Evolutionary conservation across 352 stramenopile genomes (phyloP), one percentile per base, ranked within the genome.

Genomic region (Lagenidium giganteum): DNA sequence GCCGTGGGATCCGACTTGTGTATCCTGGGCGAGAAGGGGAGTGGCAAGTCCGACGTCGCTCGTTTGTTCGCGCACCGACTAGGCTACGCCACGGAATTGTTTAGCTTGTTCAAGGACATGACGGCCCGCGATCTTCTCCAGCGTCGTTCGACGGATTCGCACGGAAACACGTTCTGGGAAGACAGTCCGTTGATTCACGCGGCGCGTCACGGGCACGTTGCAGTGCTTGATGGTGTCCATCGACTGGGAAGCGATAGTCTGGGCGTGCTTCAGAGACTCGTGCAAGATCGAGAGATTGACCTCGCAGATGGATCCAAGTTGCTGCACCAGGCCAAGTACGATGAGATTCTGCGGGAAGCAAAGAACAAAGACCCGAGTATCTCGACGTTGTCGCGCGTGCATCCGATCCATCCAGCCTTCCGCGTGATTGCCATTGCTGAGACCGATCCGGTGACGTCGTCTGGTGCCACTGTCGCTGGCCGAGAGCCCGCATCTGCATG

Each of bases 101-200:
- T 98, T 40, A 90, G 74, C 44, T 51, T 98, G 7, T 96, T 96
- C 52, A 86, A 91, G 43, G 95, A 98, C 47, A 95, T 98, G 74
- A 96, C 83, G 5, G 67, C 80, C 3, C 72, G 93, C 20, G 93
- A 98, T 75, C 75, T 98, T 7, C 64, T 98, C 21, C 81, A 96
- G 49, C 70, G 74, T 30, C 83, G 94, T 8, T 83, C 66, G 8
- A 98, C 92, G 2, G 85, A 96, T 41, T 61, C 67, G 5, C 54
- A 64, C 8, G 92, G 91, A 3, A 85, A 96, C 36, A 98, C 93
- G 8, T 70, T 51, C 12, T 98, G 95, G 95, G 79, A 92, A 53
- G 75, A 96, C 40, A 96, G 87, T 32, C 90, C 93, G 8, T 58
- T 98, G 4, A 83, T 97, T 16, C 70, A 86, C 47, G 92, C 94